Evolutionary conservation across 1,284 basidiomycete species (phyloP).

Genomic region (Tilletia indica): DNA sequence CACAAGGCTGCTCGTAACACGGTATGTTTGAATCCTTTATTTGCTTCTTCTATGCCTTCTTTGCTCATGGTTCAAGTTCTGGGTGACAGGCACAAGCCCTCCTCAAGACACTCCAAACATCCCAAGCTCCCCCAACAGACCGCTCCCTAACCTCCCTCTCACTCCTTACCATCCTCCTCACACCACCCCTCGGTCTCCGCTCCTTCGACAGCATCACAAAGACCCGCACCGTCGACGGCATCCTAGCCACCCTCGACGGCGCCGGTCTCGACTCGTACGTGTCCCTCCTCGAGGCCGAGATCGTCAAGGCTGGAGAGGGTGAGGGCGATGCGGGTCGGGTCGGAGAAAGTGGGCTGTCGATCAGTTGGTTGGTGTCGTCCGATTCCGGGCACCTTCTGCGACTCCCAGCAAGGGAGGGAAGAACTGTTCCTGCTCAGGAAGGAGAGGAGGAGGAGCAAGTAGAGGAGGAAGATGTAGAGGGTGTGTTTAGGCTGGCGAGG

Average conservation of each 20-base stretch:
- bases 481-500: constrained; percentile 27
- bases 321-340: neutral
- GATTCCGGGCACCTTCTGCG: constrained; percentile 41
- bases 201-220: constrained; percentile 90
- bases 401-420: neutral
- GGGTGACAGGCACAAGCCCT: constrained; percentile 7
- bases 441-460: neutral
- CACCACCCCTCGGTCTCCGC: constrained; percentile 79
- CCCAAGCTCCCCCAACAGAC: neutral
- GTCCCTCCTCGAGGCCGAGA: constrained; percentile 63
- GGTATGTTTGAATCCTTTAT: neutral
- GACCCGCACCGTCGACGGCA: constrained; percentile 86
- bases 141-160: neutral
- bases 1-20: constrained; percentile 77
- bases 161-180: constrained; percentile 63
- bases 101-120: neutral
- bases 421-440: neutral
- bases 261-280: constrained; percentile 78
- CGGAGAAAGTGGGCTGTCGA: constrained; percentile 74
- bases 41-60: no score
- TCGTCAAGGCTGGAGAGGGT: constrained; percentile 28
- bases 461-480: constrained; percentile 64
- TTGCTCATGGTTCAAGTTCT: neutral
- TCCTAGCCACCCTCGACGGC: constrained; percentile 73
- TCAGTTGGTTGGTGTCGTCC: constrained; percentile 75